phyloP scores from a whole-genome alignment of 148 eudicot species.

The Diospyros lotus region DNA sequence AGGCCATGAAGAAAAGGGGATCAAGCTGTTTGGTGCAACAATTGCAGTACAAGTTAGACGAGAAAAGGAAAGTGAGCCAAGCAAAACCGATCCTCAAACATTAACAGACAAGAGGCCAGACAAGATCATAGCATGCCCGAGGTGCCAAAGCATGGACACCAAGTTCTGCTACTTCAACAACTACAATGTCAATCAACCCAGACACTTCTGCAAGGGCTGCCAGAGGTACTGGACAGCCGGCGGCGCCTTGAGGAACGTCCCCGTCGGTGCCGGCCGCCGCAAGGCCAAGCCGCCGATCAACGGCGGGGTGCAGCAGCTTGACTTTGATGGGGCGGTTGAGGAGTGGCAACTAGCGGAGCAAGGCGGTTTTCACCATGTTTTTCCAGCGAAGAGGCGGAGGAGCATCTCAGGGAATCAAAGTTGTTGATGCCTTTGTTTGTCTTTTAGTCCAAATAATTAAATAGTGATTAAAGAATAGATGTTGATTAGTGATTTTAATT shows the following conservation, averaged over 20 bases:
- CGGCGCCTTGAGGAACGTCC: constrained; percentile 37
- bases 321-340: constrained; percentile 39
- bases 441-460: constrained; percentile 4
- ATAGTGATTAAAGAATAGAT: not conserved
- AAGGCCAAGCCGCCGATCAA: constrained; percentile 27
- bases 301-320: constrained; percentile 28
- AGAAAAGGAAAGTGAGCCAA: not conserved
- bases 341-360: constrained; percentile 44
- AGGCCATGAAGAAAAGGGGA: constrained; percentile 21
- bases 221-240: constrained; percentile 45
- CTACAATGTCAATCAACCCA: constrained; percentile 38
- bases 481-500: not conserved
- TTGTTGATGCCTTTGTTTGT: constrained; percentile 21
- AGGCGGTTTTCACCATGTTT: constrained; percentile 33
- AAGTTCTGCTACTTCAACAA: constrained; percentile 41
- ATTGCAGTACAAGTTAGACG: constrained; percentile 16
- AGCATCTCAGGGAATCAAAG: constrained; percentile 30
- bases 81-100: constrained; percentile 12
- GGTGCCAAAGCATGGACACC: constrained; percentile 42
- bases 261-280: constrained; percentile 40
- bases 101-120: constrained; percentile 34
- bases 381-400: constrained; percentile 59
- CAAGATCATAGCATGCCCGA: constrained; percentile 36
- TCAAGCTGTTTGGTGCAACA: constrained; percentile 31
- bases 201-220: constrained; percentile 43